Conservation (phyloP, 129 eudicot genomes). For the Chrysanthemum seticuspe region DNA sequence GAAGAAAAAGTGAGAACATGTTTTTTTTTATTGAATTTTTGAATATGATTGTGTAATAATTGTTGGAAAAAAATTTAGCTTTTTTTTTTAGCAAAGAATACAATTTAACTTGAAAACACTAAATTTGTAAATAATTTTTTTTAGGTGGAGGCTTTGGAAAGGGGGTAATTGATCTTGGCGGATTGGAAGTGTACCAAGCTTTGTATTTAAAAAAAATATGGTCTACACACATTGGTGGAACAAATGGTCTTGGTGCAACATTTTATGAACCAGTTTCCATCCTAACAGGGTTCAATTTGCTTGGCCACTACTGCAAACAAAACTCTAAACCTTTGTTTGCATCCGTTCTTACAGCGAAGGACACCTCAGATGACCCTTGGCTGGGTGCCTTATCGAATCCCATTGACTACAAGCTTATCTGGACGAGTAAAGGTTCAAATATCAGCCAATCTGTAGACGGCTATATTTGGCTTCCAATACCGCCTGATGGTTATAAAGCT, state of each 20-base stretch:
- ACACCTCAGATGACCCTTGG: constrained; percentile 17
- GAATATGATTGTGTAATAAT: too few relatives aligned
- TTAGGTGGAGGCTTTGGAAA: constrained; percentile 45
- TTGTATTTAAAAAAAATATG: constrained; percentile 40
- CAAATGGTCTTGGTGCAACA: constrained; percentile 33
- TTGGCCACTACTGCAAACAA: constrained; percentile 45
- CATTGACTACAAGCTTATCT: constrained; percentile 38
- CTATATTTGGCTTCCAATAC: constrained; percentile 55
- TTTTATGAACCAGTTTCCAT: constrained; percentile 40
- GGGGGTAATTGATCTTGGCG: constrained; percentile 54
- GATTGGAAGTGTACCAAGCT: constrained; percentile 32
- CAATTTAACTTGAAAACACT: too few relatives aligned
- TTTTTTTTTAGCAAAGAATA: too few relatives aligned
- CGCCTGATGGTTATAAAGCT: constrained; percentile 41
- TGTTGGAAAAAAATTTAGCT: too few relatives aligned
- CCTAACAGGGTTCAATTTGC: constrained; percentile 36
- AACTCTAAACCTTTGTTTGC: constrained; percentile 23
- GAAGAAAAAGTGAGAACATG: too few relatives aligned
- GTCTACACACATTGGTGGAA: constrained; percentile 37
- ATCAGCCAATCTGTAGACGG: constrained; percentile 26
- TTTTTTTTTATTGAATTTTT: too few relatives aligned
- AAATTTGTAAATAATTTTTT: too few relatives aligned
- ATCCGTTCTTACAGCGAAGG: constrained; percentile 42
- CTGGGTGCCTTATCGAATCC: constrained; percentile 31
- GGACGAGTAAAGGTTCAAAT: constrained; percentile 38